Base-by-base conservation (phyloP, 371 early-diverging fungal genomes). In the Rhizopus arrhizus region DNA sequence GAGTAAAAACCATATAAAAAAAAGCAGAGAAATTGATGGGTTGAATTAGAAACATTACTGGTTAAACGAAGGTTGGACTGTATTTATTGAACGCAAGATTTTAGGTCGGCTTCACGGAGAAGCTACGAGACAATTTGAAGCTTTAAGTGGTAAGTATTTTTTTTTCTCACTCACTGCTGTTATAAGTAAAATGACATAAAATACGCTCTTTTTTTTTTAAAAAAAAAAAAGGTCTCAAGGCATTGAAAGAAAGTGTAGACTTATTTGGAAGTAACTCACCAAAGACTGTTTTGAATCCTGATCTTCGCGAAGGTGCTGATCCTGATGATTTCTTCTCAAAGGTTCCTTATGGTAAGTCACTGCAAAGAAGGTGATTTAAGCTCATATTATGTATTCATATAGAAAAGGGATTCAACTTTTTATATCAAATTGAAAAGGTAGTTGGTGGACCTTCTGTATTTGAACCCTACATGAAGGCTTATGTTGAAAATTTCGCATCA, bases 11-110 rank as follows among this genome's bases (percentile, higher is more conserved):
- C 3, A 31, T 11, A 31, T n/a, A 36, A 46, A 11, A 29, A 29
- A 22, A 2, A 13, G 16, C 0, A 9, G 8, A 40, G 11, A 12
- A 22, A 46, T 43, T 36, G 15, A 32, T 56, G 31, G 15, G 10
- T 34, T 31, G 12, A 2, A 53, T 46, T 52, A 72, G 68, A 85
- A 88, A 65, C 86, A 89, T 68, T 91, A 93, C 61, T 93, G 94
- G 95, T 78, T 96, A 49, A 97, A 96, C 71, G 96, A 97, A 77
- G 96, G 97, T 53, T 95, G 92, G 86, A 96, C 96, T 36, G 89
- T 96, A 46, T 97, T 91, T 66, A 80, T 95, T 41, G 97, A 98
- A 81, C 89, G 98, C 70, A 94, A 94, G 73, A 96, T 98, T 61
- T 0, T 50, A 57, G 68, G 64, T 36, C 86, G 90, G 32, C 76